Base-by-base conservation (phyloP, 352 stramenopile genomes). In the Globisporangium emineosum region DNA sequence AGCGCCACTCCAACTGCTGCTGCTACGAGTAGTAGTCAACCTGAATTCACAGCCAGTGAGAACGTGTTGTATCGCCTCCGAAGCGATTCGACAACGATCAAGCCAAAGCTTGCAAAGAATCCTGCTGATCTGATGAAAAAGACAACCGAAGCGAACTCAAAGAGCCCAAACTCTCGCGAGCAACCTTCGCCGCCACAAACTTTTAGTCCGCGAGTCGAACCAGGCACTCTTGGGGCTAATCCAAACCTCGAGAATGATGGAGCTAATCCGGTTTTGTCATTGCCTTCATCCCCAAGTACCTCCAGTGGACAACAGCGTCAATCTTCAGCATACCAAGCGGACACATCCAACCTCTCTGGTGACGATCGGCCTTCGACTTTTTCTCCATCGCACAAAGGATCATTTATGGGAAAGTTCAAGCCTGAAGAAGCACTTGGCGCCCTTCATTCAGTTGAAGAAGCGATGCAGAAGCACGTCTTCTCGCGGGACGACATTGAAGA, bases 331-430 rank as follows among this genome's bases (percentile, higher is more conserved):
- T 66, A 61, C 52, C 54, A 62, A 9, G 61, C 40, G 1, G 51
- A 60, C 52, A 66, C 37, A 17, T 66, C 61, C 5, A 66, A 66
- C 23, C 29, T 33, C 2, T 66, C 60, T 37, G 32, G 64, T 47
- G 62, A 90, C n/a, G 81, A 90, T 37, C 77, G 72, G 19, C 75
- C 66, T 27, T 90, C 81, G 23, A 62, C 81, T 27, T 60, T 76
- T 47, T 82, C 74, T 0, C 75, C 73, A 3, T 67, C 71, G 4
- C 72, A 84, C 33, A 55, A 66, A 12, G 53, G 43, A 19, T 81
- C 76, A 9, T 67, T 86, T 8, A 75, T 90, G 62, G 64, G 78
- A 13, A 86, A 88, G 57, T 83, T 93, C 52, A 77, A 90, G 40
- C 78, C 81, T 21, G 80, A 87, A 10, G 61, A 70, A 19, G 75